These are phyloP conservation scores for Hanseniaspora gamundiae DNA, from an alignment of 1,139 yeast genomes.

Conservation along the genomic window DNA sequence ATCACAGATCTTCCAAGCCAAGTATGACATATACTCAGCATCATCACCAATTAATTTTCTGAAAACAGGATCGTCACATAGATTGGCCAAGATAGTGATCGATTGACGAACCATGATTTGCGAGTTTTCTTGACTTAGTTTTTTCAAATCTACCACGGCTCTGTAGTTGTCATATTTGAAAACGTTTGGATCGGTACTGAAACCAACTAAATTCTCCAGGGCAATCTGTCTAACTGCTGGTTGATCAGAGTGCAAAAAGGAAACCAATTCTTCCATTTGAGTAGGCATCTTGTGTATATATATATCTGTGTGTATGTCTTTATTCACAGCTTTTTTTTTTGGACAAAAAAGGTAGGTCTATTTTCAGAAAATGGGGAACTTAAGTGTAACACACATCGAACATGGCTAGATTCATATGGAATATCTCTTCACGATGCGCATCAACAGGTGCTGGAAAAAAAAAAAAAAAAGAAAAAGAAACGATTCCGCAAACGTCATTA, in stretches of 20 bases:
- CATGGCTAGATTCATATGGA: too few species aligned
- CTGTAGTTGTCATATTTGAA: conserved; percentile 61
- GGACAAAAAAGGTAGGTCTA: too few species aligned
- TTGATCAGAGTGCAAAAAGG: conserved; percentile 72
- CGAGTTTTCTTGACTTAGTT: conserved; percentile 39
- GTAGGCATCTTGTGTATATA: conserved; percentile 36
- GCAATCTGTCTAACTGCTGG: conserved; percentile 80
- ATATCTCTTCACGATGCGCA: too few species aligned
- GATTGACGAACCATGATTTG: conserved; percentile 53
- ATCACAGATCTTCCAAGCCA: conserved; percentile 44
- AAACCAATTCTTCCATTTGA: conserved; percentile 59
- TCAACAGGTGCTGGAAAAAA: too few species aligned
- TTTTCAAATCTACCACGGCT: conserved; percentile 66
- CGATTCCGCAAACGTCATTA: background rate
- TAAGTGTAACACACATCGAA: too few species aligned
- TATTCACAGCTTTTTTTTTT: background rate
- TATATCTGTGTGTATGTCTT: background rate
- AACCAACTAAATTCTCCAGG: conserved; percentile 72
- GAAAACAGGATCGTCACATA: conserved; percentile 56
- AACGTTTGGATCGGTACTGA: conserved; percentile 57
- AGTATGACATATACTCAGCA: conserved; percentile 40
- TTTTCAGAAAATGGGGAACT: too few species aligned
- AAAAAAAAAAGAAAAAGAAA: background rate
- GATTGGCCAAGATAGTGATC: conserved; percentile 66
- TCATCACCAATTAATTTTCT: conserved; percentile 58